Percentiles rank a stretch among this genome's conserved stretches.
phyloP scores from a whole-genome alignment of 176 grass and related monocot genomes.

The Leersia perrieri region DNA sequence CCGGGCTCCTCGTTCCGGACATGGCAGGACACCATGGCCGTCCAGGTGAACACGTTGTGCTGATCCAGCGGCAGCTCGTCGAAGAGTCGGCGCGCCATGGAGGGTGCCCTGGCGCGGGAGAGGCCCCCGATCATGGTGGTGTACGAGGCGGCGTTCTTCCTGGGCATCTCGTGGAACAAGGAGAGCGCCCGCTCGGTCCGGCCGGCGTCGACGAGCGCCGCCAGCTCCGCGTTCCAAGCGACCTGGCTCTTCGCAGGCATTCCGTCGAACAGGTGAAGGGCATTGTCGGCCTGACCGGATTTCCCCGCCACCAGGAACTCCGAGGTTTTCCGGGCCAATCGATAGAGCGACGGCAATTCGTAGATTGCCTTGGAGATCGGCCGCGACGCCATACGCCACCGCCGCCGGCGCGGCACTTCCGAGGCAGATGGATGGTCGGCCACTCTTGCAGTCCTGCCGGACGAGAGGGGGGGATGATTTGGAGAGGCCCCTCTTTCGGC shows the following conservation, averaged over 20 bases:
- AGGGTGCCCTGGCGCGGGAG: slow-evolving; percentile 10
- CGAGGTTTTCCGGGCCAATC: slow-evolving; percentile 2
- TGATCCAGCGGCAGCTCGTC: slow-evolving; percentile 26
- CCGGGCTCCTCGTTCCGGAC: slow-evolving; percentile 38
- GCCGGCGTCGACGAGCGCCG: slow-evolving; percentile 35
- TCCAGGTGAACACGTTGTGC: slow-evolving; percentile 59
- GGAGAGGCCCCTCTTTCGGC: neutral
- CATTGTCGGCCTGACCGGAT: slow-evolving; percentile 30
- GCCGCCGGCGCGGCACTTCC: slow-evolving; percentile 9
- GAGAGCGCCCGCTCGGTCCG: slow-evolving; percentile 24
- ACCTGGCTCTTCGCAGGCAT: slow-evolving; percentile 63
- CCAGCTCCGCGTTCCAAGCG: slow-evolving; percentile 50
- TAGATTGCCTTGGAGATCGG: neutral
- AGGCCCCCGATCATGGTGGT: slow-evolving; percentile 51
- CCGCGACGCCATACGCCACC: slow-evolving; percentile 23
- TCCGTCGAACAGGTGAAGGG: slow-evolving; percentile 51
- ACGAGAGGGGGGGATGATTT: neutral
- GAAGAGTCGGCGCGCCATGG: slow-evolving; percentile 38
- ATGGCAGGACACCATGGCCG: slow-evolving; percentile 55
- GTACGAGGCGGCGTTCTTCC: slow-evolving; percentile 55
- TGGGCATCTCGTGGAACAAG: slow-evolving; percentile 50
- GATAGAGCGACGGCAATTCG: neutral
- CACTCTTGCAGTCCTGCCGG: neutral
- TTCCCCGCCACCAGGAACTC: slow-evolving; percentile 8
- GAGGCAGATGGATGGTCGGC: neutral